These are phyloP conservation scores for Perilla frutescens DNA, from an alignment of 257 asterid species.

Conservation along the genomic window DNA sequence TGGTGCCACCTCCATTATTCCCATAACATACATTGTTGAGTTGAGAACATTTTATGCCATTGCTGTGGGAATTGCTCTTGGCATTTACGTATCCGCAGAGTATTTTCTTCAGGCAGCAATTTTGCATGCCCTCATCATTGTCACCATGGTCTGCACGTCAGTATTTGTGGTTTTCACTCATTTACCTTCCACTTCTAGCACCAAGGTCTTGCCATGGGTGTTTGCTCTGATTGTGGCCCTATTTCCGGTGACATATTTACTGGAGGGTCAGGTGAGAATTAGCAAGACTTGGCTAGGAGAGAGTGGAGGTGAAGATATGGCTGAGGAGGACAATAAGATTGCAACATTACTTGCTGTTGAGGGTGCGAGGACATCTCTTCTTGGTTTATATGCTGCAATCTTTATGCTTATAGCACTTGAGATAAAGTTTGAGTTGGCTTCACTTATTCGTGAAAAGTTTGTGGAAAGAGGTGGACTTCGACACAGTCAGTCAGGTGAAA, in stretches of 20 bases:
- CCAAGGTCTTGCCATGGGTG: slow-evolving; percentile 93
- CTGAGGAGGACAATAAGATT: slow-evolving; percentile 78
- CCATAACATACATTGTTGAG: slow-evolving; percentile 87
- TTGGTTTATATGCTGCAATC: slow-evolving; percentile 91
- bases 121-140: slow-evolving; percentile 81
- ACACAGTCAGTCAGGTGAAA: slow-evolving; percentile 76
- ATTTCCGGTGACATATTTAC: slow-evolving; percentile 92
- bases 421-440: slow-evolving; percentile 93
- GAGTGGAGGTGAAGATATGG: slow-evolving; percentile 53
- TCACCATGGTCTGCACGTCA: slow-evolving; percentile 89
- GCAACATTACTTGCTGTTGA: slow-evolving; percentile 85
- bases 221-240: slow-evolving; percentile 97
- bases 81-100: slow-evolving; percentile 89
- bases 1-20: slow-evolving; percentile 88
- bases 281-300: slow-evolving; percentile 61
- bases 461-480: slow-evolving; percentile 71
- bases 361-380: slow-evolving; percentile 96
- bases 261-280: slow-evolving; percentile 94
- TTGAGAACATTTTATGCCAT: slow-evolving; percentile 78
- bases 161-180: slow-evolving; percentile 94
- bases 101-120: slow-evolving; percentile 91
- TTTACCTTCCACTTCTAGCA: slow-evolving; percentile 95
- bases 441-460: slow-evolving; percentile 77
- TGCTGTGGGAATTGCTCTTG: slow-evolving; percentile 86
- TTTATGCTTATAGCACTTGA: slow-evolving; percentile 98